A percentile compares a stretch with the other conserved stretches of the same genome.
phyloP scores from a whole-genome alignment of 371 early-diverging fungal species.

The Smittium mucronatum region DNA sequence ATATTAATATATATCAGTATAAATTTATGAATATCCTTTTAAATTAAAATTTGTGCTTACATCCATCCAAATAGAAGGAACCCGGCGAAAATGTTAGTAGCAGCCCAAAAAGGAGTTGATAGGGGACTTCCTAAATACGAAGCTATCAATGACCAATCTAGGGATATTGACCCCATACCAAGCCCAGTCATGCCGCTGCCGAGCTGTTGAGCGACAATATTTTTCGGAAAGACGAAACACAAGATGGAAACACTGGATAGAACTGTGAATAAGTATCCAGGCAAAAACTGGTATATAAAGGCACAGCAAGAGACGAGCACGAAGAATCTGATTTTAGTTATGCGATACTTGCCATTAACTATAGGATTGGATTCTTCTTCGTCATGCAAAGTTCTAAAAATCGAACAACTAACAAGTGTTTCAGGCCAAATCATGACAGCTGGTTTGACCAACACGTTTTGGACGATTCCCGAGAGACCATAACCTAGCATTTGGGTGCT shows the following conservation, averaged over 20 bases:
- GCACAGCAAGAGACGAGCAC: constrained; percentile 26
- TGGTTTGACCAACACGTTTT: constrained; percentile 66
- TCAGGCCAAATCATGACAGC: constrained; percentile 78
- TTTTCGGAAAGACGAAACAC: constrained; percentile 55
- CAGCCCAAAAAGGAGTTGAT: constrained; percentile 58
- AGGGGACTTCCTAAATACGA: constrained; percentile 52
- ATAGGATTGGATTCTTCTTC: not conserved
- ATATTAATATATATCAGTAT: too few relatives aligned
- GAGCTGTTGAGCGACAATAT: constrained; percentile 40
- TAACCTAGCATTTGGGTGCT: constrained; percentile 68
- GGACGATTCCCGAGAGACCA: constrained; percentile 66
- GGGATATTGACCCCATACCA: constrained; percentile 49
- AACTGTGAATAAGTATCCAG: constrained; percentile 56
- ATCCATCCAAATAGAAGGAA: constrained; percentile 60
- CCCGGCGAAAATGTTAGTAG: constrained; percentile 52
- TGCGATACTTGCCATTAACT: constrained; percentile 1
- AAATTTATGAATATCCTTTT: too few relatives aligned
- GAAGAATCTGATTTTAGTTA: constrained; percentile 18
- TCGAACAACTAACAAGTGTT: constrained; percentile 51
- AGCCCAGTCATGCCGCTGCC: constrained; percentile 50
- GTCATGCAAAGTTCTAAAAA: constrained; percentile 59
- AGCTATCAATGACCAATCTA: constrained; percentile 63
- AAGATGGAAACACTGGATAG: constrained; percentile 57
- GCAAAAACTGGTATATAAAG: constrained; percentile 63
- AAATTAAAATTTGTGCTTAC: too few relatives aligned